Conservation (phyloP, 257 asterid genomes). For the Solanum megistacrolobum region DNA sequence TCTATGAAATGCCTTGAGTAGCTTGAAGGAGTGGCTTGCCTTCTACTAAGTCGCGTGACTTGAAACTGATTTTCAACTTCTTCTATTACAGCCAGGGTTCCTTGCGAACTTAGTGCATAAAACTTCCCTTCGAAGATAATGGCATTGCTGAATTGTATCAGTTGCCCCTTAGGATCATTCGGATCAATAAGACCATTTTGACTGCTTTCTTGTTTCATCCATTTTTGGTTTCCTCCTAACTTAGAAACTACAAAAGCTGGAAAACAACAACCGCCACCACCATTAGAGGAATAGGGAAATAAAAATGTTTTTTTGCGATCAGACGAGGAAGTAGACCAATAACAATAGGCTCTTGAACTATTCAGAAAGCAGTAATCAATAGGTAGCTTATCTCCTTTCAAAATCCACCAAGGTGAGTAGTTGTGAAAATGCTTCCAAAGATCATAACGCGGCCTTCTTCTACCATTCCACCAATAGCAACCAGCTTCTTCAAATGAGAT, state of each 20-base stretch:
- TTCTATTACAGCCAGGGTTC: constrained; percentile 20
- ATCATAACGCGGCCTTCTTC: not conserved
- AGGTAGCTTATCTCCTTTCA: not conserved
- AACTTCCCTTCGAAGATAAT: constrained; percentile 16
- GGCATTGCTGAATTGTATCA: constrained; percentile 16
- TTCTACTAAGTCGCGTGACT: constrained; percentile 9
- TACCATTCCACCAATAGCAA: not conserved
- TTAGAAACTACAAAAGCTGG: constrained; percentile 8
- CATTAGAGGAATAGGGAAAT: not conserved
- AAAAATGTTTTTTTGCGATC: not conserved
- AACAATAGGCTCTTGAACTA: not conserved
- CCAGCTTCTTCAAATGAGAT: not conserved
- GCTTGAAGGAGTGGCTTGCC: constrained; percentile 12
- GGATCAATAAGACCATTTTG: constrained; percentile 10
- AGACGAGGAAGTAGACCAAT: not conserved
- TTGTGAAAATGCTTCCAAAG: not conserved
- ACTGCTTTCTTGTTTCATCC: constrained; percentile 12
- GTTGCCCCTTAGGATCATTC: constrained; percentile 1
- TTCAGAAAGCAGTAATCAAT: not conserved
- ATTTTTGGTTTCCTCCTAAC: not conserved
- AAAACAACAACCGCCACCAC: constrained; percentile 3
- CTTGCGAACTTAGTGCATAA: constrained; percentile 25
- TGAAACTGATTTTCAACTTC: constrained; percentile 3
- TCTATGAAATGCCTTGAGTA: constrained; percentile 18
- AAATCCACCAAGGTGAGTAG: not conserved